Percentiles rank a stretch among this genome's conserved stretches.
Conservation (phyloP, 495 filamentous ascomycete genomes). For the Penicillium goetzii region DNA sequence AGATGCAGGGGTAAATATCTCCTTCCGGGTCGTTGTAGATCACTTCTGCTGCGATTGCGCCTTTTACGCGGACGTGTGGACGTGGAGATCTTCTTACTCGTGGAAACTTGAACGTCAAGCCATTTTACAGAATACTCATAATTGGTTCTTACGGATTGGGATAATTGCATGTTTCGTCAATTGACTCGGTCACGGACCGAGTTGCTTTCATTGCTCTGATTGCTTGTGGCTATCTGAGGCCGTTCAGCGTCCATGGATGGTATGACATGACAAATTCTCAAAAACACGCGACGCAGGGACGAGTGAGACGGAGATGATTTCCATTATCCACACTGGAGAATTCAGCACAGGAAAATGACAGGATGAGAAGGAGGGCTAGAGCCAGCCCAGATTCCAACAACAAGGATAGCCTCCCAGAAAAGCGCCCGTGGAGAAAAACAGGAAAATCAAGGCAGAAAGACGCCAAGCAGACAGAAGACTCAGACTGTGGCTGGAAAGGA, state of each 20-base stretch:
- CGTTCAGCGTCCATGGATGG: background rate
- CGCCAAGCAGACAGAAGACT: background rate
- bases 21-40: background rate
- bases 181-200: background rate
- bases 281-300: background rate
- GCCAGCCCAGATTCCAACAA: background rate
- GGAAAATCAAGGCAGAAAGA: slow-evolving; percentile 1
- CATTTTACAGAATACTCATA: background rate
- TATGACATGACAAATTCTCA: background rate
- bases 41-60: background rate
- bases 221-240: background rate
- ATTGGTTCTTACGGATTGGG: background rate
- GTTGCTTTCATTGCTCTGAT: background rate
- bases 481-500: background rate
- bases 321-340: background rate
- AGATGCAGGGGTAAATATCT: background rate
- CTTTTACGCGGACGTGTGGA: slow-evolving; percentile 2
- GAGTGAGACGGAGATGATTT: background rate
- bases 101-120: background rate
- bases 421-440: background rate
- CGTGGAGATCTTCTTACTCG: background rate
- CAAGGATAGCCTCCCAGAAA: background rate
- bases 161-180: background rate
- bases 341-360: background rate
- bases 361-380: background rate